Evolutionary conservation across 257 asterid species (phyloP).

Genomic region (Salvia miltiorrhiza): DNA sequence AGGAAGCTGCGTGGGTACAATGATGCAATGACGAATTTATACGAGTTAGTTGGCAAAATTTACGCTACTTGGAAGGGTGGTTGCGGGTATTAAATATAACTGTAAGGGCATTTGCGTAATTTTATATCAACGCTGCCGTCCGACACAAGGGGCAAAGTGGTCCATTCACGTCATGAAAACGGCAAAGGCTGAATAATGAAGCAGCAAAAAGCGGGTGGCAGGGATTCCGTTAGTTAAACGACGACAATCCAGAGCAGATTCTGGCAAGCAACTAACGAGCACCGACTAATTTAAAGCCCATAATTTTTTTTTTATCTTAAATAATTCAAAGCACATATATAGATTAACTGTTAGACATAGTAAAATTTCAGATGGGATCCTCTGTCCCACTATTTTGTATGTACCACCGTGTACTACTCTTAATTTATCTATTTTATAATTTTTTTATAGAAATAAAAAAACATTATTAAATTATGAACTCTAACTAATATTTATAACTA

Average conservation of each 20-base stretch:
- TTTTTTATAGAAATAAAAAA: too few species aligned
- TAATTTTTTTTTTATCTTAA: not conserved
- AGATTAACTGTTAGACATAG: too few species aligned
- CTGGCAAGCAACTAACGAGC: slow-evolving; percentile 14
- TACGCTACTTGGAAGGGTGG: slow-evolving; percentile 9
- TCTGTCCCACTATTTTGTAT: too few species aligned
- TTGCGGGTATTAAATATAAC: not conserved
- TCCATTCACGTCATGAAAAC: slow-evolving; percentile 6
- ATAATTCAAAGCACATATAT: not conserved
- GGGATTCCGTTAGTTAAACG: slow-evolving; percentile 29
- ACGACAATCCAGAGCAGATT: slow-evolving; percentile 8
- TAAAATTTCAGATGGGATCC: too few species aligned
- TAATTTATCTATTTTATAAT: too few species aligned
- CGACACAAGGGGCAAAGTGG: slow-evolving; percentile 9
- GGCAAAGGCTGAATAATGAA: not conserved
- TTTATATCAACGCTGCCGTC: not conserved
- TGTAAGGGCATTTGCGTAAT: not conserved
- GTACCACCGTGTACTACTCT: too few species aligned
- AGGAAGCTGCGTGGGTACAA: not conserved
- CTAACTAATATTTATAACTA: too few species aligned
- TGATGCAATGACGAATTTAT: not conserved
- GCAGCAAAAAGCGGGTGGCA: not conserved
- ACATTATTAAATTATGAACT: too few species aligned
- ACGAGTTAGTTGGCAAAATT: slow-evolving; percentile 15
- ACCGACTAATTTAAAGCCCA: not conserved